phyloP scores from a whole-genome alignment of 1,139 yeast species.

The Yamadazyma dushanensis region DNA sequence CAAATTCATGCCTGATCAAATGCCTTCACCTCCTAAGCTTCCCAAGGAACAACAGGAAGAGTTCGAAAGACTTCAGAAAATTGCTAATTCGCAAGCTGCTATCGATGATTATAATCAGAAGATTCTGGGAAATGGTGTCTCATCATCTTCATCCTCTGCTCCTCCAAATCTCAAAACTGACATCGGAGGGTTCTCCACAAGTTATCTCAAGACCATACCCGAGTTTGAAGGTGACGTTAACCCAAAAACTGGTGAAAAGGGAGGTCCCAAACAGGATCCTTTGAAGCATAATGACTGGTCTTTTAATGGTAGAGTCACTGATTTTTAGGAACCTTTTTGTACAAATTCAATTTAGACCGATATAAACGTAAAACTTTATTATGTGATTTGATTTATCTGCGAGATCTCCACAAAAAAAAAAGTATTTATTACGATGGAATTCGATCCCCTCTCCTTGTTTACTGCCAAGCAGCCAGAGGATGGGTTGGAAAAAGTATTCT shows the following conservation, averaged over 20 bases:
- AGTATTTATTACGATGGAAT: conserved; percentile 24
- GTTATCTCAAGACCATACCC: conserved; percentile 74
- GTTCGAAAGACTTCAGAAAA: conserved; percentile 79
- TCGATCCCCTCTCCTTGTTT: conserved; percentile 46
- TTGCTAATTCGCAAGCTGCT: conserved; percentile 79
- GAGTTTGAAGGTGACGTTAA: conserved; percentile 95
- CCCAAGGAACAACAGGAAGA: conserved; percentile 90
- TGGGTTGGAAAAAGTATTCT: neutral
- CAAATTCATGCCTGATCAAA: conserved; percentile 29
- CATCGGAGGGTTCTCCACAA: conserved; percentile 68
- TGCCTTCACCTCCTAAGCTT: conserved; percentile 81
- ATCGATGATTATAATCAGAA: conserved; percentile 71
- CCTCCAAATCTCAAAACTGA: conserved; percentile 48
- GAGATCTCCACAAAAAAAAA: neutral
- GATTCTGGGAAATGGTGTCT: conserved; percentile 30
- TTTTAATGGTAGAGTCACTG: conserved; percentile 94
- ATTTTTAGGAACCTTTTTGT: conserved; percentile 49
- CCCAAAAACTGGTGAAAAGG: conserved; percentile 91
- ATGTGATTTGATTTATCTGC: neutral
- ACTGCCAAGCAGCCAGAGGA: conserved; percentile 22
- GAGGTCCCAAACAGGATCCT: conserved; percentile 99
- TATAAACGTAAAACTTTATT: neutral
- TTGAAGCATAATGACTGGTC: conserved; percentile 91
- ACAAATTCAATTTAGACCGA: conserved; percentile 1
- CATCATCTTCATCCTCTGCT: conserved; percentile 30